Evolutionary conservation across 202 grass and related monocot genomes (phyloP).

Genomic region (Panicum virgatum): DNA sequence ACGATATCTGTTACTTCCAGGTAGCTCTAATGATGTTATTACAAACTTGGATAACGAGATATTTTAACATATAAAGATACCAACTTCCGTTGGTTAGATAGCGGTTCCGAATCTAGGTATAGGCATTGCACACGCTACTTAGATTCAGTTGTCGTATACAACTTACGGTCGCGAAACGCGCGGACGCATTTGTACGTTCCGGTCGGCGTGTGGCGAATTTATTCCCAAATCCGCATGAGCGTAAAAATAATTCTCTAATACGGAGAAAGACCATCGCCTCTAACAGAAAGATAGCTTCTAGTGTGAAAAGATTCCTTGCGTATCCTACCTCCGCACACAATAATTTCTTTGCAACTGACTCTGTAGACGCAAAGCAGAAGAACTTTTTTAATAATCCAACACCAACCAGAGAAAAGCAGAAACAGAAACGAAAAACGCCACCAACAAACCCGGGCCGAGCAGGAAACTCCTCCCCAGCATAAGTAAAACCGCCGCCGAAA

Average conservation of each 20-base stretch:
- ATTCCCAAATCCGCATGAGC: rapidly evolving
- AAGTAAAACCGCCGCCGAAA: conserved; percentile 30
- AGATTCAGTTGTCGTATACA: background rate
- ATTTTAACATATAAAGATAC: background rate
- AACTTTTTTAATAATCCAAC: background rate
- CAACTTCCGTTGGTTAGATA: background rate
- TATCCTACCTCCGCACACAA: background rate
- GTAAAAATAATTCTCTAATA: background rate
- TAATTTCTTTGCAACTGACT: background rate
- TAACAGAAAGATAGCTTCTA: background rate
- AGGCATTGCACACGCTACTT: rapidly evolving
- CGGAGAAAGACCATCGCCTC: rapidly evolving
- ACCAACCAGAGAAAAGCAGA: background rate
- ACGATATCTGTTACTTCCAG: rapidly evolving
- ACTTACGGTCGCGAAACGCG: rapidly evolving
- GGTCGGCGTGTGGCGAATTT: rapidly evolving
- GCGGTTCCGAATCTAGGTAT: rapidly evolving
- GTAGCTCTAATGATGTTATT: background rate
- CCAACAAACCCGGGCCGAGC: background rate
- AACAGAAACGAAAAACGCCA: background rate
- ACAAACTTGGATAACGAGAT: background rate
- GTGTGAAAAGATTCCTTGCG: rapidly evolving
- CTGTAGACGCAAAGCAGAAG: background rate
- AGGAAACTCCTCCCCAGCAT: background rate
- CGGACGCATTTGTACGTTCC: rapidly evolving